Base-by-base conservation (phyloP, 2,329 filamentous ascomycete genomes). In the Thielaviopsis euricoi region DNA sequence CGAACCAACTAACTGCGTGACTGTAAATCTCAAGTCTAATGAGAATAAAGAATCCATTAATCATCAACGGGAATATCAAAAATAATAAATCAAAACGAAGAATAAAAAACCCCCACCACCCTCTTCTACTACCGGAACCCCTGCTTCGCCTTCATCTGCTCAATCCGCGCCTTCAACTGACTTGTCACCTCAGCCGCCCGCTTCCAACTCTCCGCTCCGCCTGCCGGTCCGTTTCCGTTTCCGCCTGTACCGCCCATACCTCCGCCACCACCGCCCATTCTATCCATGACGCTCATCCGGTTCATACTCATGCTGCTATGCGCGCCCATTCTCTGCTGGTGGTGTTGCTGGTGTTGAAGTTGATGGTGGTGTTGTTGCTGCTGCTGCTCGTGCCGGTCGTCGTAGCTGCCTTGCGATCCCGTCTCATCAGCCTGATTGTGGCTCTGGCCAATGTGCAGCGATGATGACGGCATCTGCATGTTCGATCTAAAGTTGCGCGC, bases 151-250 rank as follows among this genome's bases (percentile, higher is more conserved):
- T 97, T 98, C 93, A 98, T 98, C 76, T 93, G 87, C 75, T 97
- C 93, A 70, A 98, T 98, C 68, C 93, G 82, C 56, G 91, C 89
- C 75, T 97, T 98, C 66, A 98, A 71, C 69, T 96, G 93, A 71
- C 90, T 96, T 57, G 93, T 98, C 59, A 98, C 93, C 74, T 98
- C 93, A 1, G 93, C 93, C 19, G 93, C 93, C 64, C 93, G 79
- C 74, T 90, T 94, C 93, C 93, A 98, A 68, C 90, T 97, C 73
- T 98, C 93, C 19, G 84, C 82, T 0, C 82, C 82, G 52, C 58
- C 58, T 49, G 51, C 51, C 43, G 50, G 54, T 19, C 52, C 37
- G 7, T 21, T 40, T 46, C 52, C 52, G 21, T 43, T 22, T 22
- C 54, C 40, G 1, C 26, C 55, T 15, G 49, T 54, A 49, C 55